Conservation (phyloP, 1,284 basidiomycete genomes). For the Cryptococcus maquisensis region DNA sequence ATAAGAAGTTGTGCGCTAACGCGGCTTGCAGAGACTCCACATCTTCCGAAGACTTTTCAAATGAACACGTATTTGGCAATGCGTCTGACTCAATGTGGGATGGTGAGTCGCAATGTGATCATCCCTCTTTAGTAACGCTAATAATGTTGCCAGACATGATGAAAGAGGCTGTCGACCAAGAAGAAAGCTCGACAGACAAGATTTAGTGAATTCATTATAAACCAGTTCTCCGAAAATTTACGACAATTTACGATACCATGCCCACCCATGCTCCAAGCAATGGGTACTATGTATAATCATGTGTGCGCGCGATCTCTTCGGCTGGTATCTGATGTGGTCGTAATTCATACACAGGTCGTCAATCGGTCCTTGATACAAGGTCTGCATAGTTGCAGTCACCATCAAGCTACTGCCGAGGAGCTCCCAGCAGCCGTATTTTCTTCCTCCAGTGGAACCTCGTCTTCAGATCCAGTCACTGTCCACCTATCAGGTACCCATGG, state of each 20-base stretch:
- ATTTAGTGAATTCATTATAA: not conserved
- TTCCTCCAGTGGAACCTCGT: constrained; percentile 24
- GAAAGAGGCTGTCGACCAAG: constrained; percentile 41
- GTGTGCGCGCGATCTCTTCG: too few relatives aligned
- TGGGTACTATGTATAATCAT: too few relatives aligned
- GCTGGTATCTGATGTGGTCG: too few relatives aligned
- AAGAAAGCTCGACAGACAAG: constrained; percentile 14
- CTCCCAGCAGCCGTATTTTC: constrained; percentile 5
- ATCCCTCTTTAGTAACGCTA: not conserved
- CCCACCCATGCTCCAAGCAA: too few relatives aligned
- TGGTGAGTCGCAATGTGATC: constrained; percentile 25
- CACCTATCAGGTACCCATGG: constrained; percentile 47
- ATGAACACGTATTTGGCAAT: constrained; percentile 29
- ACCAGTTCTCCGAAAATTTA: not conserved
- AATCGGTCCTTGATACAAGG: too few relatives aligned
- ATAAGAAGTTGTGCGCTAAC: not conserved
- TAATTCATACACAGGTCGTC: too few relatives aligned
- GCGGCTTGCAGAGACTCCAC: constrained; percentile 11
- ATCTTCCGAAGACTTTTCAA: constrained; percentile 14
- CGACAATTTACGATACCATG: not conserved
- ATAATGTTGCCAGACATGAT: constrained; percentile 39
- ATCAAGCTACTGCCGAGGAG: too few relatives aligned
- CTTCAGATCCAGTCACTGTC: constrained; percentile 32
- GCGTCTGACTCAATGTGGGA: constrained; percentile 43
- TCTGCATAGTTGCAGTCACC: too few relatives aligned